These are phyloP conservation scores for Russula brevipes DNA, from an alignment of 768 basidiomycete species.

Conservation along the genomic window DNA sequence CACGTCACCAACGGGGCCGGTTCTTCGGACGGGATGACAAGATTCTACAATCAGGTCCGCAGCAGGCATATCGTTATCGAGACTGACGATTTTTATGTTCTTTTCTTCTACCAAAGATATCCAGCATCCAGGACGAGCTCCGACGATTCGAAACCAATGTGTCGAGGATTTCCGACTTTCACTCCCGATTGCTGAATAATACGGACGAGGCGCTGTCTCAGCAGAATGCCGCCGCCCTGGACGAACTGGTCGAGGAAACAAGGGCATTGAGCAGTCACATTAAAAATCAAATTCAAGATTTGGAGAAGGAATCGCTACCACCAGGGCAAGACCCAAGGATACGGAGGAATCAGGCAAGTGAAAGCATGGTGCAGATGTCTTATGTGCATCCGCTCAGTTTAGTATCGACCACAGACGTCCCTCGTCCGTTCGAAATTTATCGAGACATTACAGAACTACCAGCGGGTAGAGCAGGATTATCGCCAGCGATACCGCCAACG, in stretches of 20 bases:
- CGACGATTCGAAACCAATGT: constrained; percentile 67
- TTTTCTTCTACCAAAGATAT: constrained; percentile 46
- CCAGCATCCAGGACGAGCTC: constrained; percentile 67
- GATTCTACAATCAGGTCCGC: constrained; percentile 34
- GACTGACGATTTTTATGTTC: not conserved
- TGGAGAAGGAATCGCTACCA: constrained; percentile 60
- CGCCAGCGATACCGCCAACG: constrained; percentile 74
- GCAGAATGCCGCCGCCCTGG: constrained; percentile 56
- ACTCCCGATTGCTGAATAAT: constrained; percentile 69
- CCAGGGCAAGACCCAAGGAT: constrained; percentile 66
- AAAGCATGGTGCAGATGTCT: not conserved
- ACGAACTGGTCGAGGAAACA: constrained; percentile 66
- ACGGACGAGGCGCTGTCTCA: constrained; percentile 65
- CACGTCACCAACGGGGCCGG: constrained; percentile 23
- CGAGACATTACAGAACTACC: constrained; percentile 81
- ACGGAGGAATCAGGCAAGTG: constrained; percentile 67
- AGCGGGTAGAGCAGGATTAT: constrained; percentile 76
- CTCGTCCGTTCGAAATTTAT: constrained; percentile 51
- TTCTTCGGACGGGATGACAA: constrained; percentile 29
- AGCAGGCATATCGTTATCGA: not conserved
- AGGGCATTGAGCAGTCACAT: constrained; percentile 62
- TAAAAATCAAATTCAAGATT: constrained; percentile 65
- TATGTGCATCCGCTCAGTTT: not conserved
- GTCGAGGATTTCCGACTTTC: constrained; percentile 60
- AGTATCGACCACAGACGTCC: constrained; percentile 13